Conservation (phyloP, 176 grass and related monocot species). For the Musa acuminata region DNA sequence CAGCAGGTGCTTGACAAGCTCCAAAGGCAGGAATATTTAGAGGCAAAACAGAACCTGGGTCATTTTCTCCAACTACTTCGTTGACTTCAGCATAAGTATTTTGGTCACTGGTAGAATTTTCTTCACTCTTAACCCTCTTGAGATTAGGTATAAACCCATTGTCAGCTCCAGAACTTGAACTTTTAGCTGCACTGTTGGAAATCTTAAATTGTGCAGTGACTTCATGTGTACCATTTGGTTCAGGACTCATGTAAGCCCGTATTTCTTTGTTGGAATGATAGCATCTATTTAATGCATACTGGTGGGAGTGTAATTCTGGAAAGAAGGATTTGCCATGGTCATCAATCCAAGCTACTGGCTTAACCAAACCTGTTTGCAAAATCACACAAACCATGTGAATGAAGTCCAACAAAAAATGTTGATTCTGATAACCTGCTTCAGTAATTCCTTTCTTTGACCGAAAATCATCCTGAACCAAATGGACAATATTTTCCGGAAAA, state of each 20-base stretch:
- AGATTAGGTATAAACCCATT: slow-evolving; percentile 35
- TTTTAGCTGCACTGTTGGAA: slow-evolving; percentile 65
- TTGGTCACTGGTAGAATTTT: slow-evolving; percentile 2
- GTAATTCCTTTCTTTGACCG: slow-evolving; percentile 59
- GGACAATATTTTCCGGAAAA: slow-evolving; percentile 58
- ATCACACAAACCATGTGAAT: slow-evolving; percentile 64
- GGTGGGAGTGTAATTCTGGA: slow-evolving; percentile 47
- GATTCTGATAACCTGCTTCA: slow-evolving; percentile 38
- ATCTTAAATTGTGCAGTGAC: slow-evolving; percentile 23
- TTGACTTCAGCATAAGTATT: slow-evolving; percentile 17
- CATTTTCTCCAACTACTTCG: slow-evolving; percentile 68
- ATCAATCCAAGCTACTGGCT: slow-evolving; percentile 83
- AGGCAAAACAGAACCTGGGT: slow-evolving; percentile 36
- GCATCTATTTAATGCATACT: slow-evolving; percentile 30
- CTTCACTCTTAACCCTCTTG: slow-evolving; percentile 41
- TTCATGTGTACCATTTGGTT: slow-evolving; percentile 32
- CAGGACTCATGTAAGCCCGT: slow-evolving; percentile 23
- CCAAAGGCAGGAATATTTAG: slow-evolving; percentile 4
- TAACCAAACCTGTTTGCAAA: slow-evolving; percentile 47
- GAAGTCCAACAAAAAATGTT: slow-evolving; percentile 70
- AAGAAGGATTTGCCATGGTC: slow-evolving; percentile 53
- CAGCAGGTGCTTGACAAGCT: slow-evolving; percentile 21
- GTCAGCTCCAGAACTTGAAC: slow-evolving; percentile 65
- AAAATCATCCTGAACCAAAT: slow-evolving; percentile 51
- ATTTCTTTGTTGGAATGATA: slow-evolving; percentile 25